Evolutionary conservation across 1,284 basidiomycete genomes (phyloP).

Genomic region (Tremellales sp.): DNA sequence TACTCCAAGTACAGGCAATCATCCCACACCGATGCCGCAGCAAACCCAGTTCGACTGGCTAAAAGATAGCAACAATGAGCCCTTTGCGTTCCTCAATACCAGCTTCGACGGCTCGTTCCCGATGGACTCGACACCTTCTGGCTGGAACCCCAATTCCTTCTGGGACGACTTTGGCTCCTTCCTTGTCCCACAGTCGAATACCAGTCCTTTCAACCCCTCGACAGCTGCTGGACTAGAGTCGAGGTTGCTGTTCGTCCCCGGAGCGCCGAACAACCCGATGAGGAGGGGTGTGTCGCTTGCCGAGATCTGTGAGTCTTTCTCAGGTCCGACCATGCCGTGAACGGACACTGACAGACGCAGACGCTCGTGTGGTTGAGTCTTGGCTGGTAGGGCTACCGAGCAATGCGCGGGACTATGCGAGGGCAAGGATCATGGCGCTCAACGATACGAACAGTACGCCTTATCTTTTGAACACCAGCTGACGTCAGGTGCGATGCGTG

Average conservation of each 20-base stretch:
- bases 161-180: conserved; percentile 15
- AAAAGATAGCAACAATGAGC: neutral
- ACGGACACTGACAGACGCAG: conserved; percentile 1
- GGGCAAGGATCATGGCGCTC: conserved; percentile 22
- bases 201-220: neutral
- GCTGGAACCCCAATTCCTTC: conserved; percentile 8
- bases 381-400: conserved; percentile 30
- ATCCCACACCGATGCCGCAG: neutral
- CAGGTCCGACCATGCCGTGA: neutral
- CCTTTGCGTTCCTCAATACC: conserved; percentile 14
- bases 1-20: neutral
- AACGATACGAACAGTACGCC: conserved; percentile 23
- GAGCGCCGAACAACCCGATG: conserved; percentile 12
- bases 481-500: conserved; percentile 18
- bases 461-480: too few species aligned
- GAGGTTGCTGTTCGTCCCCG: conserved; percentile 16
- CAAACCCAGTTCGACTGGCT: neutral
- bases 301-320: conserved; percentile 20
- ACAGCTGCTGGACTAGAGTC: neutral
- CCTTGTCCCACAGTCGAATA: neutral
- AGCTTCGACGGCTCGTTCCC: conserved; percentile 13
- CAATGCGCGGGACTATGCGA: conserved; percentile 20
- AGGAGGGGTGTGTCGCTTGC: conserved; percentile 27
- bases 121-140: conserved; percentile 8
- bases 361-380: conserved; percentile 27